Conservation (phyloP, 108 stramenopile species). For the Nitzschia sp. region DNA sequence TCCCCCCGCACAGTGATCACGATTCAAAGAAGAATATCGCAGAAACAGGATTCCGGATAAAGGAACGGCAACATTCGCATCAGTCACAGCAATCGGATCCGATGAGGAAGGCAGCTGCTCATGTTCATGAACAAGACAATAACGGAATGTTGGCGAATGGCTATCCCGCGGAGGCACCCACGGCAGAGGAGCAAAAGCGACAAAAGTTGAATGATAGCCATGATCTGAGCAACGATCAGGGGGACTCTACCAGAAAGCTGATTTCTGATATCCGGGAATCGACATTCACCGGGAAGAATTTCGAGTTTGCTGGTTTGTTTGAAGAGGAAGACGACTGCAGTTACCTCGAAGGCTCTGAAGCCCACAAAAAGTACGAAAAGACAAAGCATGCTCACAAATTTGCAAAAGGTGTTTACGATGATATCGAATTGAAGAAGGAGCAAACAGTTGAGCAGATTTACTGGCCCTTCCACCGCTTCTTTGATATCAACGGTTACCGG, state of each 20-base stretch:
- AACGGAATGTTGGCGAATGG: not conserved
- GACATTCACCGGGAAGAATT: constrained; percentile 49
- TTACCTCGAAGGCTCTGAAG: constrained; percentile 64
- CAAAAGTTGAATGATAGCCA: not conserved
- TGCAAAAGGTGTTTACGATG: constrained; percentile 28
- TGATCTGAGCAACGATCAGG: not conserved
- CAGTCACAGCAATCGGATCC: constrained; percentile 8
- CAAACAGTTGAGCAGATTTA: constrained; percentile 83
- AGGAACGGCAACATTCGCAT: constrained; percentile 19
- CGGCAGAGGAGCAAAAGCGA: not conserved
- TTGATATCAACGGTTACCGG: constrained; percentile 73
- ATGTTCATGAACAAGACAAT: not conserved
- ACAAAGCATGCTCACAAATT: constrained; percentile 10
- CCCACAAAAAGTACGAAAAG: constrained; percentile 11
- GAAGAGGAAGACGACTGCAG: constrained; percentile 84
- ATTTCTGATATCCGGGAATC: constrained; percentile 81
- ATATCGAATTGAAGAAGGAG: constrained; percentile 60
- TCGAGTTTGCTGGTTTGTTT: constrained; percentile 33
- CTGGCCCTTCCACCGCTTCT: constrained; percentile 86
- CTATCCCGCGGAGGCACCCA: not conserved
- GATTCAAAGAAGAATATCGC: constrained; percentile 26
- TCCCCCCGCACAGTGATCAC: no score
- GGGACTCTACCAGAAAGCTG: constrained; percentile 54
- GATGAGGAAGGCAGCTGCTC: not conserved
- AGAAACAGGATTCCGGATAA: constrained; percentile 31